Conservation (phyloP, 2,329 filamentous ascomycete species). For the Esteya vermicola region DNA sequence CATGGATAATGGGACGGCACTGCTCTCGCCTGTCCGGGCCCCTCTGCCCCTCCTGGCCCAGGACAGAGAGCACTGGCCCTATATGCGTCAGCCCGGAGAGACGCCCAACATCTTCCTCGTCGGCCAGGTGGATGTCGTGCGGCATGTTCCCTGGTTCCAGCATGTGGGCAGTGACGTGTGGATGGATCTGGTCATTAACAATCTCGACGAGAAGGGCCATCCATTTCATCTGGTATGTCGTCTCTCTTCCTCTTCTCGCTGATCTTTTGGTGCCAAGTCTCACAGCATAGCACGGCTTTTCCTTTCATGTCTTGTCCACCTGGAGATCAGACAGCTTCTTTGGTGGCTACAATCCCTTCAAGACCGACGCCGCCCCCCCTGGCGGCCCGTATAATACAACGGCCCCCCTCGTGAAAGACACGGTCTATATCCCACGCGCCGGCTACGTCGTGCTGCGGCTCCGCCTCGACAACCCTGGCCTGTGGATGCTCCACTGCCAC, state of each 20-base stretch:
- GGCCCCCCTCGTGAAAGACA: slow-evolving; percentile 11
- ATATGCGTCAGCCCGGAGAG: not conserved
- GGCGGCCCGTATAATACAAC: slow-evolving; percentile 3
- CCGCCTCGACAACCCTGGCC: slow-evolving; percentile 6
- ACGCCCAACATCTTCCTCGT: not conserved
- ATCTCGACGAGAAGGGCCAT: slow-evolving; percentile 6
- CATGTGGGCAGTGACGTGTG: not conserved
- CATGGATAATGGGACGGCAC: not conserved
- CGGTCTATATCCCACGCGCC: slow-evolving; percentile 5
- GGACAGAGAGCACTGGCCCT: slow-evolving; percentile 2
- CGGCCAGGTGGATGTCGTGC: slow-evolving; percentile 4
- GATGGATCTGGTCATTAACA: slow-evolving; percentile 53
- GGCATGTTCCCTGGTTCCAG: slow-evolving; percentile 7
- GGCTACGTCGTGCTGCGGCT: slow-evolving; percentile 8
- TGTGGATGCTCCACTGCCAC: slow-evolving; percentile 11
- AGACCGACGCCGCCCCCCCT: not conserved
- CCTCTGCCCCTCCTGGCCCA: slow-evolving; percentile 7
- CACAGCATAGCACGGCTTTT: slow-evolving; percentile 3
- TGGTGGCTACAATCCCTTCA: slow-evolving; percentile 10
- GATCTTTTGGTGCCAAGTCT: not conserved
- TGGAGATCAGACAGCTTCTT: slow-evolving; percentile 2
- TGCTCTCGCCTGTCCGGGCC: no score
- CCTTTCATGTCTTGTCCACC: slow-evolving; percentile 7
- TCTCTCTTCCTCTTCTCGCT: not conserved
- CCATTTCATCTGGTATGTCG: slow-evolving; percentile 4